These are phyloP conservation scores for Pseudonectria buxi DNA, from an alignment of 2,329 filamentous ascomycete species.

Conservation along the genomic window DNA sequence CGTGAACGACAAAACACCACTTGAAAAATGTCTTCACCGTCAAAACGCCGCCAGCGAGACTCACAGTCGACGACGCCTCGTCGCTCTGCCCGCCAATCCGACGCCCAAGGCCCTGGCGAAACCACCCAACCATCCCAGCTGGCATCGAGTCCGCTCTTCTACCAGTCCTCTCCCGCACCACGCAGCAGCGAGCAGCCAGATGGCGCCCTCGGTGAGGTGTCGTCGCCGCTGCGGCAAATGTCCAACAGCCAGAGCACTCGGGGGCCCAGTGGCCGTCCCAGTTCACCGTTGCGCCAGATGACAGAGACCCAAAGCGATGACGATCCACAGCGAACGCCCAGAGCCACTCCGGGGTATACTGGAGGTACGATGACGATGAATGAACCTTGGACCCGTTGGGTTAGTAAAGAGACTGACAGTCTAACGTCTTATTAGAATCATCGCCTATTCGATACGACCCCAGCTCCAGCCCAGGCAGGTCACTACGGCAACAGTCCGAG, in stretches of 20 bases:
- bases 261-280: constrained; percentile 36
- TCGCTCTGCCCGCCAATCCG: constrained; percentile 34
- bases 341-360: constrained; percentile 53
- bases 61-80: constrained; percentile 45
- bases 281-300: constrained; percentile 54
- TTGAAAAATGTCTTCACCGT: constrained; percentile 35
- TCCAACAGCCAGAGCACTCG: constrained; percentile 49
- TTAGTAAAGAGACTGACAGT: too few relatives aligned
- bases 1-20: constrained; percentile 3
- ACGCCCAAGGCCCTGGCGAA: constrained; percentile 39
- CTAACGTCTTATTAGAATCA: constrained; percentile 54
- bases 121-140: constrained; percentile 41
- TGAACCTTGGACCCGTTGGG: background rate
- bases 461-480: constrained; percentile 77
- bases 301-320: constrained; percentile 48
- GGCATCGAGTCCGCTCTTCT: constrained; percentile 77
- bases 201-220: constrained; percentile 33
- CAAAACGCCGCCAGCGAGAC: constrained; percentile 42
- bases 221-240: constrained; percentile 51
- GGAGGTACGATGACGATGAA: constrained; percentile 59
- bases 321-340: constrained; percentile 60
- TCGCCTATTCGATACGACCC: constrained; percentile 88
- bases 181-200: constrained; percentile 19
- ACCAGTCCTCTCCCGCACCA: constrained; percentile 44
- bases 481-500: constrained; percentile 58